phyloP scores from a whole-genome alignment of 768 basidiomycete genomes.

The Collybiopsis confluens region DNA sequence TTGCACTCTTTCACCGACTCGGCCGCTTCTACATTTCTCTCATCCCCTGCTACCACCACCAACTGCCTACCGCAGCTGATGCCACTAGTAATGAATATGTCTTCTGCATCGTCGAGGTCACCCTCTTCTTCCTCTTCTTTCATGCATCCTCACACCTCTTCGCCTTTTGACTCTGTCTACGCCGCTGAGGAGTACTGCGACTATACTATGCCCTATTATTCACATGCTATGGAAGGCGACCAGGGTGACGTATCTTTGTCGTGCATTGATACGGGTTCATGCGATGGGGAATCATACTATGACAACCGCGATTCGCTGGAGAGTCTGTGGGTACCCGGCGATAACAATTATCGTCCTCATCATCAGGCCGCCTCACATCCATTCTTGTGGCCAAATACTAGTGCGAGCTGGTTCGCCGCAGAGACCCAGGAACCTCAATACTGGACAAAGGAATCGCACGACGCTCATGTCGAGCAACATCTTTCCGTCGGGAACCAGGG shows the following conservation, averaged over 20 bases:
- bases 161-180: no score
- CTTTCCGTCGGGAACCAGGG: neutral
- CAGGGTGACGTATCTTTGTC: neutral
- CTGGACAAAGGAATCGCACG: conserved; percentile 3
- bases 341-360: no score
- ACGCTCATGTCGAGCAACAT: neutral
- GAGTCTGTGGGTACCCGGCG: neutral
- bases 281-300: neutral
- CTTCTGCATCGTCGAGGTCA: neutral
- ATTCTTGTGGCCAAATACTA: neutral
- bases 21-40: neutral
- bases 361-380: neutral
- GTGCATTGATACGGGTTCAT: neutral
- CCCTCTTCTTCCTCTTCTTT: neutral
- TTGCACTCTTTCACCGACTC: neutral
- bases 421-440: neutral
- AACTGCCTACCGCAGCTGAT: neutral
- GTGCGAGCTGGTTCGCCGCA: neutral
- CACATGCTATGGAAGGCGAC: neutral
- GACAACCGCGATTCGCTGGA: neutral
- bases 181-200: neutral
- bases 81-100: neutral
- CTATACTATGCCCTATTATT: neutral
- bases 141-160: neutral
- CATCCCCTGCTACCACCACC: neutral